A percentile compares a stretch with the other conserved stretches of the same genome.
These are phyloP conservation scores for Aspergillus fischeri DNA, from an alignment of 2,329 filamentous ascomycete species.

Conservation along the genomic window DNA sequence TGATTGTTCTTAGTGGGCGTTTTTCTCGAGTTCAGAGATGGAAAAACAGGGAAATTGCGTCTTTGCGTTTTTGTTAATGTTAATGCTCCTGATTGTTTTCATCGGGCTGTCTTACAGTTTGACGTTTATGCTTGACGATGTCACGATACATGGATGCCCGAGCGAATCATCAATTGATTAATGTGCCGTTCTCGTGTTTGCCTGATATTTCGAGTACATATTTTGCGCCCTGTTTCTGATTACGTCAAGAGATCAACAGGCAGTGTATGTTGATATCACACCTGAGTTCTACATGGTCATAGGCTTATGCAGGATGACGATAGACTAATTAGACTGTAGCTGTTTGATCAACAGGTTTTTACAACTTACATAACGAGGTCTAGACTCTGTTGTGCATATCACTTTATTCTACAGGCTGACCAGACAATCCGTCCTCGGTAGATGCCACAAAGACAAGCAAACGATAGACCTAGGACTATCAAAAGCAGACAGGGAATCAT, in stretches of 20 bases:
- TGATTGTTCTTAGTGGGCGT: constrained; percentile 1
- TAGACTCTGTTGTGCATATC: background rate
- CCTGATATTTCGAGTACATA: background rate
- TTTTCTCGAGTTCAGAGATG: constrained; percentile 2
- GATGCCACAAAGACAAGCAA: background rate
- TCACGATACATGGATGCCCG: constrained; percentile 21
- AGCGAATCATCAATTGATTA: constrained; percentile 5
- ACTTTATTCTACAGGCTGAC: background rate
- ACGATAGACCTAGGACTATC: background rate
- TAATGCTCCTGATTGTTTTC: constrained; percentile 4
- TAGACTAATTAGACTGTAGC: background rate
- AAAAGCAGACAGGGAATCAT: background rate
- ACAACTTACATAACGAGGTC: background rate
- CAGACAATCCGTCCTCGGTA: no score
- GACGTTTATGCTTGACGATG: constrained; percentile 17
- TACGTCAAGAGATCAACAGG: background rate
- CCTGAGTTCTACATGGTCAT: background rate
- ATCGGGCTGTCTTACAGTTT: constrained; percentile 1
- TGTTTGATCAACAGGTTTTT: background rate
- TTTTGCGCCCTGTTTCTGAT: background rate
- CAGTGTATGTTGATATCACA: background rate
- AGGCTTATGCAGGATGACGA: background rate
- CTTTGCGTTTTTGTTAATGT: background rate
- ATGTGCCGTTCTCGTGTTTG: constrained; percentile 2
- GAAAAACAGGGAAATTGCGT: constrained; percentile 2